Evolutionary conservation across 768 basidiomycete genomes (phyloP).

Genomic region (Lentinula sp.): DNA sequence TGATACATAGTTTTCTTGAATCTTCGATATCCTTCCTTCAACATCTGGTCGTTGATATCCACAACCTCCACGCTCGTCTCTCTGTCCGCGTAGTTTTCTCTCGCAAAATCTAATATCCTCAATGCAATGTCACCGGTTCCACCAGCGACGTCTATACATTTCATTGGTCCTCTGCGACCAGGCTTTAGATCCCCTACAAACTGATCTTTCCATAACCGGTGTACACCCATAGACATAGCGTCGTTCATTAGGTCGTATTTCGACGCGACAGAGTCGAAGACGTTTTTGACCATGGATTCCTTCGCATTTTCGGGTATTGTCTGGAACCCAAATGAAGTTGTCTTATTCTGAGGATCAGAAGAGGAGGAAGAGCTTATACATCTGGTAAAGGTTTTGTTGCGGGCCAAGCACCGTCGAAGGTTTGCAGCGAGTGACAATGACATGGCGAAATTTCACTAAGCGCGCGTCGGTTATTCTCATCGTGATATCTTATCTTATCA

Average conservation of each 20-base stretch:
- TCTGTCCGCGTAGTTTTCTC: constrained; percentile 84
- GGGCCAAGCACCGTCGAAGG: constrained; percentile 9
- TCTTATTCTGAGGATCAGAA: constrained; percentile 24
- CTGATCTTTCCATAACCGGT: constrained; percentile 94
- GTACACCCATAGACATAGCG: constrained; percentile 94
- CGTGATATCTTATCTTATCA: not conserved
- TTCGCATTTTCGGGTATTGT: constrained; percentile 84
- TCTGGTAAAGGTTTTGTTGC: constrained; percentile 6
- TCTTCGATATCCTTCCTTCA: constrained; percentile 82
- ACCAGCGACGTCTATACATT: constrained; percentile 93
- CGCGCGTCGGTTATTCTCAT: not conserved
- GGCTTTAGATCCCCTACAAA: constrained; percentile 74
- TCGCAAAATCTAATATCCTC: constrained; percentile 84
- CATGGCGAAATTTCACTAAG: not conserved
- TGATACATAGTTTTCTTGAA: constrained; percentile 99
- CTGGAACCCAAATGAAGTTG: constrained; percentile 90
- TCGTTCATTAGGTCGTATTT: constrained; percentile 99
- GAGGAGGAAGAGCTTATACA: constrained; percentile 13
- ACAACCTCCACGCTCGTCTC: constrained; percentile 86
- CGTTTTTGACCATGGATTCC: constrained; percentile 84
- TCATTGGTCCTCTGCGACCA: constrained; percentile 64
- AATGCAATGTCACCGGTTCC: constrained; percentile 98
- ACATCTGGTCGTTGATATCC: constrained; percentile 95
- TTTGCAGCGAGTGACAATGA: constrained; percentile 10
- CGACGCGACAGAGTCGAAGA: constrained; percentile 94